phyloP scores from a whole-genome alignment of 768 basidiomycete genomes.

The Leccinum fibrillosum region DNA sequence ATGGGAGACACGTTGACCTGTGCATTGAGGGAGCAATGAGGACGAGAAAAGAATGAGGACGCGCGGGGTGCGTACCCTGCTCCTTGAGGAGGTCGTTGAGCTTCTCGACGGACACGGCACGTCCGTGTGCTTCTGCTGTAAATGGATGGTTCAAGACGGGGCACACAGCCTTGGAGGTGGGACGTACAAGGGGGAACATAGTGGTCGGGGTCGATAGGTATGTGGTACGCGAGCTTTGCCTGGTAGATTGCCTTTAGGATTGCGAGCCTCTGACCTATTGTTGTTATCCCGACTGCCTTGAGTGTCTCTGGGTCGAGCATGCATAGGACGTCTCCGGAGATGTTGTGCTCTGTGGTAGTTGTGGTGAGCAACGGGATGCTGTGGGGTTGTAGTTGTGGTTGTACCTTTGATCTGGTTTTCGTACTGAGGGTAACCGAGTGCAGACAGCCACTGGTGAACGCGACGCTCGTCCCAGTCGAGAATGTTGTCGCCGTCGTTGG shows the following conservation, averaged over 20 bases:
- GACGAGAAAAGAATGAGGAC: background rate
- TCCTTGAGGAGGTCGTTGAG: constrained; percentile 66
- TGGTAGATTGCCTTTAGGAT: constrained; percentile 93
- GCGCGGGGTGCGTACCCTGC: constrained; percentile 52
- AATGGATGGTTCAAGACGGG: background rate
- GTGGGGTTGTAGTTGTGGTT: background rate
- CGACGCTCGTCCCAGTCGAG: constrained; percentile 72
- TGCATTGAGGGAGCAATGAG: constrained; percentile 5
- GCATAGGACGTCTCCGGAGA: constrained; percentile 87
- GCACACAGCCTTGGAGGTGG: background rate
- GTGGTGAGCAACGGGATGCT: constrained; percentile 1
- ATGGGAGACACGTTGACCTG: constrained; percentile 64
- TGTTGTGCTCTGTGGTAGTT: constrained; percentile 68
- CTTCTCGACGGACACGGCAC: constrained; percentile 58
- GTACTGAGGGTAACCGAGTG: constrained; percentile 83
- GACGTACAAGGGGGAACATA: constrained; percentile 87
- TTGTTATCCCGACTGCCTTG: constrained; percentile 83
- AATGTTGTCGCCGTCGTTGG: constrained; percentile 33
- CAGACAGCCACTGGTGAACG: constrained; percentile 75
- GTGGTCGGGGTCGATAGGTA: constrained; percentile 79
- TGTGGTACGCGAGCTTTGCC: constrained; percentile 77
- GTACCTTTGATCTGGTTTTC: constrained; percentile 76
- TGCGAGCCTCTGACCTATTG: constrained; percentile 86
- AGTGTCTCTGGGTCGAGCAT: constrained; percentile 81
- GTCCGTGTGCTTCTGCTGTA: constrained; percentile 59